phyloP scores from a whole-genome alignment of 2,329 filamentous ascomycete genomes.

The Hypocrella siamensis region DNA sequence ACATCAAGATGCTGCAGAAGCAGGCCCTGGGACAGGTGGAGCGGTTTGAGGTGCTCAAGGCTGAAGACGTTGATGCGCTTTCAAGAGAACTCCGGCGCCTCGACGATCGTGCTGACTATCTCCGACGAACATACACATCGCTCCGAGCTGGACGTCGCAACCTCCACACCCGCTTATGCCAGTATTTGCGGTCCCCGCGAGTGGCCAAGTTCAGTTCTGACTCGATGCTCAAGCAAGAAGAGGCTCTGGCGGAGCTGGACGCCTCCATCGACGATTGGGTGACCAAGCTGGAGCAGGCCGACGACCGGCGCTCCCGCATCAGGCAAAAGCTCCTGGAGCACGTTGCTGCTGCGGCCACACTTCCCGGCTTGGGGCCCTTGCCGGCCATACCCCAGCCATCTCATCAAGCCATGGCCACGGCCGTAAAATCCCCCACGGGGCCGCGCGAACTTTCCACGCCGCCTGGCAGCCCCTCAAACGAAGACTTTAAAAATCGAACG shows the following conservation, averaged over 20 bases:
- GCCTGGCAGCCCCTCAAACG: constrained; percentile 5
- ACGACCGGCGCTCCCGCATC: constrained; percentile 60
- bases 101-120: constrained; percentile 66
- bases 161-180: constrained; percentile 61
- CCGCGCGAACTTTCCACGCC: constrained; percentile 36
- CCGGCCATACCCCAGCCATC: constrained; percentile 19
- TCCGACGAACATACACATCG: constrained; percentile 61
- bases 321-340: constrained; percentile 72
- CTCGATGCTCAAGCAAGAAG: constrained; percentile 64
- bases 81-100: constrained; percentile 60
- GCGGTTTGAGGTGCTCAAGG: constrained; percentile 47
- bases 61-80: constrained; percentile 46
- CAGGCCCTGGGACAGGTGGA: constrained; percentile 47
- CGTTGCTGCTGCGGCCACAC: constrained; percentile 53
- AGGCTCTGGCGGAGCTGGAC: constrained; percentile 62
- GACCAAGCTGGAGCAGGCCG: constrained; percentile 62
- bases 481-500: constrained; percentile 11
- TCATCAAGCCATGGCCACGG: constrained; percentile 26
- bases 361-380: constrained; percentile 15
- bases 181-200: constrained; percentile 57
- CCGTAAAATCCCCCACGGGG: constrained; percentile 17
- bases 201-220: constrained; percentile 59
- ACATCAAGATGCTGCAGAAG: constrained; percentile 35
- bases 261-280: constrained; percentile 70
- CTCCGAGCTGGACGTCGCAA: constrained; percentile 62